Conservation (phyloP, 768 basidiomycete genomes). For the Naganishia friedmannii region DNA sequence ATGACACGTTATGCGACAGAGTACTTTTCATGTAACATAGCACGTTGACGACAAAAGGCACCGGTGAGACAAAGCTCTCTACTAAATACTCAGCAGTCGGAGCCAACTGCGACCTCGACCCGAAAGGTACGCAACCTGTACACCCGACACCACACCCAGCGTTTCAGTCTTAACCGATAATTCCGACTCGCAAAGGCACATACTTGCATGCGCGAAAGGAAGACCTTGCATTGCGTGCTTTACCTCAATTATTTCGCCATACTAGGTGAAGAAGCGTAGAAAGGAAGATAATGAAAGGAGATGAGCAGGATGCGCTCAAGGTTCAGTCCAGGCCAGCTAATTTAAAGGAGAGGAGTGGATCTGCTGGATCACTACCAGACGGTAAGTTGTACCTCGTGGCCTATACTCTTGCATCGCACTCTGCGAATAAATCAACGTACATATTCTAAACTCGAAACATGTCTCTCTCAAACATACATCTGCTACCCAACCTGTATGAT, state of each 20-base stretch:
- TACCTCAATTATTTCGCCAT: background rate
- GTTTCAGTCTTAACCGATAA: too few relatives aligned
- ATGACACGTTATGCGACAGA: too few relatives aligned
- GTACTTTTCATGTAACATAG: too few relatives aligned
- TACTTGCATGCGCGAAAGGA: background rate
- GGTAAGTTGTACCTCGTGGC: slow-evolving; percentile 3
- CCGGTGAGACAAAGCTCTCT: too few relatives aligned
- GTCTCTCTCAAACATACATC: slow-evolving; percentile 30
- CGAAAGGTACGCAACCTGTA: too few relatives aligned
- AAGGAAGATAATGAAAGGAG: background rate
- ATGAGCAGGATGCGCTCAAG: background rate
- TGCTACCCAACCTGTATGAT: slow-evolving; percentile 43
- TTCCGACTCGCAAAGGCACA: too few relatives aligned
- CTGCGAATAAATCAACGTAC: background rate
- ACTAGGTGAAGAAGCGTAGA: background rate
- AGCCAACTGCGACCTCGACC: too few relatives aligned
- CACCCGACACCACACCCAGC: too few relatives aligned
- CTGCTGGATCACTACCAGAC: slow-evolving; percentile 17
- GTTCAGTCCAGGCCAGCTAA: background rate
- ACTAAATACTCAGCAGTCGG: too few relatives aligned
- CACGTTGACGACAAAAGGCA: too few relatives aligned
- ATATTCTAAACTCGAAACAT: background rate
- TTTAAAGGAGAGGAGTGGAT: slow-evolving; percentile 8
- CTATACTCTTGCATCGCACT: too few relatives aligned
- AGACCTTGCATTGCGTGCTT: slow-evolving; percentile 10